Evolutionary conservation across 139 green algal genomes (phyloP).

Genomic region (Coelastrella sp.): DNA sequence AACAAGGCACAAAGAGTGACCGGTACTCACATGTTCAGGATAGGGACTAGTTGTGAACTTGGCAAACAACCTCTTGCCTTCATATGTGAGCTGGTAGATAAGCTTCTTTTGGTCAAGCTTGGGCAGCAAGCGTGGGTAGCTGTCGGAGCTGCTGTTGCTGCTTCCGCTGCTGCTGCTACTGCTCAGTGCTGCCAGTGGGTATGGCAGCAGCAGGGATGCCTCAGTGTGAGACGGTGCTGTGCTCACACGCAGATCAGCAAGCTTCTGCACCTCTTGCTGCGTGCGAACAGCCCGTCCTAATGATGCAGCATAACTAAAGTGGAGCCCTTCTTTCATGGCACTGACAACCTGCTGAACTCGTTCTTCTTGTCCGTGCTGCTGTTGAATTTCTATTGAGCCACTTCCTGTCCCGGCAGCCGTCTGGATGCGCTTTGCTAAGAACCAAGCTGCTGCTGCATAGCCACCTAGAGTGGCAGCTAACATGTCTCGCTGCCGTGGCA

Average conservation of each 20-base stretch:
- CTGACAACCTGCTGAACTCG: slow-evolving; percentile 1
- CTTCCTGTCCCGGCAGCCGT: background rate
- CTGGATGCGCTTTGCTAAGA: background rate
- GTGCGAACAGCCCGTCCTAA: background rate
- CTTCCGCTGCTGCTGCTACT: background rate
- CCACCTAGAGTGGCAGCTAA: background rate
- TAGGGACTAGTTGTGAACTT: slow-evolving; percentile 32
- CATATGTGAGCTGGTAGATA: no score
- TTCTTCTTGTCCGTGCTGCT: slow-evolving; percentile 8
- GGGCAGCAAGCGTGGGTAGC: background rate
- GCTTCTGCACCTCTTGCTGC: background rate
- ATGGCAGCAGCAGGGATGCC: slow-evolving; percentile 15
- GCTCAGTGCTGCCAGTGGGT: background rate
- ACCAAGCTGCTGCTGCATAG: slow-evolving; percentile 17
- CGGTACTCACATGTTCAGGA: slow-evolving; percentile 6
- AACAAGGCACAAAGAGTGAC: background rate
- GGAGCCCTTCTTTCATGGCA: background rate
- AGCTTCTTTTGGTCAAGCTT: background rate
- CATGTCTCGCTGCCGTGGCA: slow-evolving; percentile 19
- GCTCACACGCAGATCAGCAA: background rate
- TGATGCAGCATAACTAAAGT: background rate
- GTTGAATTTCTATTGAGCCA: background rate
- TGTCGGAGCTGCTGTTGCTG: background rate
- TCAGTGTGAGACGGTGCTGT: background rate
- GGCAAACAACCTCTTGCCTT: background rate